Conservation (phyloP, 1,284 basidiomycete species). For the Flammula alnicola region DNA sequence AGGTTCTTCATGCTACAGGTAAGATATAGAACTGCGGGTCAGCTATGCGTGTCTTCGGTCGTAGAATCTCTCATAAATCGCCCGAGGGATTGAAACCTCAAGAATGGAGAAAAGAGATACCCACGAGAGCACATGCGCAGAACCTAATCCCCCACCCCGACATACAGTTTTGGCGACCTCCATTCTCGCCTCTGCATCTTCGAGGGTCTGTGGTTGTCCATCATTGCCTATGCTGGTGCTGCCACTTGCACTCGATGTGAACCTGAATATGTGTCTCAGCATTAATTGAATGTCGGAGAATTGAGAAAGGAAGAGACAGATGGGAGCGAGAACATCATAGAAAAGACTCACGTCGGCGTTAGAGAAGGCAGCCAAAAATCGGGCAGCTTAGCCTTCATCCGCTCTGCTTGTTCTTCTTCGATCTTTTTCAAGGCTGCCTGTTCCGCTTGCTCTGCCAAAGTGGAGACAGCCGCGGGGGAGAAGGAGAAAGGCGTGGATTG, state of each 20-base stretch:
- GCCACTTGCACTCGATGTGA: slow-evolving; percentile 33
- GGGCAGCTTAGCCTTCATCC: slow-evolving; percentile 84
- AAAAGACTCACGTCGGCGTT: slow-evolving; percentile 62
- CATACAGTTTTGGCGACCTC: slow-evolving; percentile 73
- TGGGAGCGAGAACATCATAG: background rate
- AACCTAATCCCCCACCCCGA: slow-evolving; percentile 72
- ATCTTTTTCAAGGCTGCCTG: slow-evolving; percentile 82
- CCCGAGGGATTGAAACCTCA: slow-evolving; percentile 1
- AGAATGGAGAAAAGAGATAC: slow-evolving; percentile 32
- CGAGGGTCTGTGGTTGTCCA: slow-evolving; percentile 67
- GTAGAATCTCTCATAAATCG: too few relatives aligned
- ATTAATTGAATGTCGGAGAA: too few relatives aligned
- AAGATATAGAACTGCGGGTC: too few relatives aligned
- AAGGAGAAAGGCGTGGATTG: slow-evolving; percentile 57
- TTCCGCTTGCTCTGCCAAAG: slow-evolving; percentile 78
- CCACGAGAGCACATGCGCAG: slow-evolving; percentile 75
- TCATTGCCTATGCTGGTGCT: slow-evolving; percentile 7
- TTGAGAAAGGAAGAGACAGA: too few relatives aligned
- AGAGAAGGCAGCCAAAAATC: slow-evolving; percentile 94
- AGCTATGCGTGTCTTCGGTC: too few relatives aligned
- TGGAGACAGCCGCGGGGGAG: slow-evolving; percentile 71
- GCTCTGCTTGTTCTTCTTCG: slow-evolving; percentile 84
- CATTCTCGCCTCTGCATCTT: slow-evolving; percentile 71
- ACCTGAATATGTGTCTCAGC: slow-evolving; percentile 52
- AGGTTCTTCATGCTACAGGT: slow-evolving; percentile 71